phyloP scores from a whole-genome alignment of 202 grass and related monocot genomes.

The Brachypodium distachyon region DNA sequence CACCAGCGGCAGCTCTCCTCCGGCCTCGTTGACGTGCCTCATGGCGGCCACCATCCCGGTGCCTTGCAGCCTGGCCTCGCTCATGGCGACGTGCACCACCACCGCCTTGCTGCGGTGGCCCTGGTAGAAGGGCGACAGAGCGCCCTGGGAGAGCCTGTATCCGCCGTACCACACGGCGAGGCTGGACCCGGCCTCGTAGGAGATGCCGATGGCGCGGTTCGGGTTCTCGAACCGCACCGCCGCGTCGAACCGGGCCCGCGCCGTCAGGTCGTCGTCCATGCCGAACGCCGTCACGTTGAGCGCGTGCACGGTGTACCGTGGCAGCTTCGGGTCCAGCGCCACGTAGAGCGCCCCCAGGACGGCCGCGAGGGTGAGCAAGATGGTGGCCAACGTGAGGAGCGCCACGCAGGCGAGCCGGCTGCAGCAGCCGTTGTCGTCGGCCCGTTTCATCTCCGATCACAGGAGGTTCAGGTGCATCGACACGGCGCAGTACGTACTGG shows the following conservation, averaged over 20 bases:
- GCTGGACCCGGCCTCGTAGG: slow-evolving; percentile 23
- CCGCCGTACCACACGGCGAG: slow-evolving; percentile 21
- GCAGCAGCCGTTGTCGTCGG: neutral
- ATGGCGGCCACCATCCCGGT: slow-evolving; percentile 18
- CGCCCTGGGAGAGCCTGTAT: slow-evolving; percentile 16
- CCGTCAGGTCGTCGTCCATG: slow-evolving; percentile 18
- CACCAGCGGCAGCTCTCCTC: slow-evolving; percentile 20
- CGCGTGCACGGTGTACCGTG: slow-evolving; percentile 5
- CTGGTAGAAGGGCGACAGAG: slow-evolving; percentile 47
- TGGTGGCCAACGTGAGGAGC: neutral
- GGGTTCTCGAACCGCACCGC: slow-evolving; percentile 37
- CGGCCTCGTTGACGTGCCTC: neutral
- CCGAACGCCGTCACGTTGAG: slow-evolving; percentile 15
- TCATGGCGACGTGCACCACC: slow-evolving; percentile 20
- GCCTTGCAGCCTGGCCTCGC: slow-evolving; percentile 17
- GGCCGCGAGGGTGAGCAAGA: neutral
- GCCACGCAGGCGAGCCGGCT: neutral
- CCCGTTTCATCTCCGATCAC: neutral
- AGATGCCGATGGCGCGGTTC: slow-evolving; percentile 41
- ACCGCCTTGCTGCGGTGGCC: slow-evolving; percentile 19
- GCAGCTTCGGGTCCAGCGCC: slow-evolving; percentile 13
- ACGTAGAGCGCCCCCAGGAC: neutral
- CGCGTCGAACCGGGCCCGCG: slow-evolving; percentile 26
- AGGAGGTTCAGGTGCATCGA: neutral
- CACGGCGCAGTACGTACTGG: neutral